Base-by-base conservation (phyloP, 352 stramenopile species). In the Pythium guiyangense region DNA sequence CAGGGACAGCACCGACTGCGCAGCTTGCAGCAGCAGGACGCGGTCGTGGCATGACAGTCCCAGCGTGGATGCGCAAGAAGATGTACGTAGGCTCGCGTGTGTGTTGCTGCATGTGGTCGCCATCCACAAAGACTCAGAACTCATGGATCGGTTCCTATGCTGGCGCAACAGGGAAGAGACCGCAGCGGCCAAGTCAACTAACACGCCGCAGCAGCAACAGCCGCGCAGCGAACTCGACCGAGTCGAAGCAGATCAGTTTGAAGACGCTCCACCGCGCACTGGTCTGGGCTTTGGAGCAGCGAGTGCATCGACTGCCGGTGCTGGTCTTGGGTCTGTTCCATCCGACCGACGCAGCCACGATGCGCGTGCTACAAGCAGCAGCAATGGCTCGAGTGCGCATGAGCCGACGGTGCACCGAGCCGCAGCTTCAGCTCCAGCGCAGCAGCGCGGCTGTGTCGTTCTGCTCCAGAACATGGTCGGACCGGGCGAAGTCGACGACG, bases 11-110 rank as follows among this genome's bases (percentile, higher is more conserved):
- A 20, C 71, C 74, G 18, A 64, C 66, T 9, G 77, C 89, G 40
- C 60, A 77, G 25, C 47, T 94, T 0, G 69, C 71, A 0, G 57
- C 48, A 10, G 66, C 82, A 42, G 88, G 88, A 42, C 81, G 86
- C 15, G 90, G 90, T 14, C 79, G 88, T 34, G 86, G 88, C 44
- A 90, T 97, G 78, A 97, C 92, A 10, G 75, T 97, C 61, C 90
- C 90, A 17, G 89, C 90, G 35, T 97, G 90, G 90, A 96, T 97
- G 84, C 85, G 75, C 54, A 96, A 96, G 71, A 93, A 93, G 64
- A 92, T 92, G 84, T 92, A 65, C 43, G 75, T 79, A 2, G 11
- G 53, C 57, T 1, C 15, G 26, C 47, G 14, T 40, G 20, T 1
- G 14, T 45, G 5, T 54, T 11, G 15, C 14, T 51, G 52, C 14